Base-by-base conservation (phyloP, 306 rosid genomes). In the Arachis stenosperma region DNA sequence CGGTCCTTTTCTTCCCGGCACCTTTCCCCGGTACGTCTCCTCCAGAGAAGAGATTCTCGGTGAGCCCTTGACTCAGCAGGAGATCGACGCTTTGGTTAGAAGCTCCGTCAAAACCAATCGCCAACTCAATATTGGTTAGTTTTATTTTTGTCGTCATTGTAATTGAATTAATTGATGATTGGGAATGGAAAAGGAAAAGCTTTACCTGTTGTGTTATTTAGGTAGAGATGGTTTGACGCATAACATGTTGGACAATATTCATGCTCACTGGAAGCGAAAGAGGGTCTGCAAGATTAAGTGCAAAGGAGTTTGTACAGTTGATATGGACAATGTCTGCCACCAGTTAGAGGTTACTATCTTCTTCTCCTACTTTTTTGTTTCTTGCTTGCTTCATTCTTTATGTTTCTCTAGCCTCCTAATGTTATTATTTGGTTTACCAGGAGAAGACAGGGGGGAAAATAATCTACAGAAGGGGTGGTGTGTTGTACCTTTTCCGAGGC, bases 211-310 rank as follows among this genome's bases (percentile, higher is more conserved):
- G 61, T 39, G 50, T 46, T 69, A 51, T 84, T 42, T 6, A 94
- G 99, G 99, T 75, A 91, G 97, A 81, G 99, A 94, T 88, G 99
- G 99, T 53, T 90, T 94, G 78, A 94, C 94, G 2, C 97, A 94
- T 76, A 94, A 94, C 81, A 94, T 94, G 96, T 82, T 94, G 99
- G 99, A 94, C 75, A 94, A 94, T 76, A 94, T 94, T 62, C 96
- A 94, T 77, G 95, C 97, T 78, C 99, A 77, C 65, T 92, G 98
- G 98, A 92, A 92, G 87, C 88, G 97, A 58, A 79, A 91, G 65
- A 88, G 99, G 81, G 97, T 89, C 17, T 94, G 97, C 85, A 94
- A 91, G 86, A 87, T 91, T 17, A 94, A 79, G 78, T 94, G 99
- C 84, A 84, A 80, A 80, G 99, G 99, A 70, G 99, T 94, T 75